phyloP scores from a whole-genome alignment of 129 eudicot species.

The Helianthus annuus region HanXRQr2.0-SUNRISE NC_035445.2:138214921-138215420 shows the following conservation, averaged over 20 bases:
- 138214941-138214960: conserved; percentile 78
- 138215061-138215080: conserved; percentile 80
- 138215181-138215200: conserved; percentile 95
- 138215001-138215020: conserved; percentile 79
- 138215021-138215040: conserved; percentile 62
- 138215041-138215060: conserved; percentile 76
- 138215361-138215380: conserved; percentile 79
- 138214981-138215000: conserved; percentile 78
- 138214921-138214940: conserved; percentile 77
- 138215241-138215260: conserved; percentile 92
- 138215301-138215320: conserved; percentile 86
- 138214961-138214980: conserved; percentile 68
- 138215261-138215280: conserved; percentile 69
- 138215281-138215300: conserved; percentile 71
- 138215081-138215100: conserved; percentile 79
- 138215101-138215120: conserved; percentile 72
- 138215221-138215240: conserved; percentile 71
- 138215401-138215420: too few relatives aligned
- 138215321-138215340: conserved; percentile 83
- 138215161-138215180: conserved; percentile 76
- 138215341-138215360: conserved; percentile 83
- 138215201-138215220: conserved; percentile 80
- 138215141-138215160: conserved; percentile 83
- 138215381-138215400: conserved; percentile 96
- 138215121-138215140: conserved; percentile 85